Conservation (phyloP, 306 rosid genomes). For the Glycine tomentella region DNA sequence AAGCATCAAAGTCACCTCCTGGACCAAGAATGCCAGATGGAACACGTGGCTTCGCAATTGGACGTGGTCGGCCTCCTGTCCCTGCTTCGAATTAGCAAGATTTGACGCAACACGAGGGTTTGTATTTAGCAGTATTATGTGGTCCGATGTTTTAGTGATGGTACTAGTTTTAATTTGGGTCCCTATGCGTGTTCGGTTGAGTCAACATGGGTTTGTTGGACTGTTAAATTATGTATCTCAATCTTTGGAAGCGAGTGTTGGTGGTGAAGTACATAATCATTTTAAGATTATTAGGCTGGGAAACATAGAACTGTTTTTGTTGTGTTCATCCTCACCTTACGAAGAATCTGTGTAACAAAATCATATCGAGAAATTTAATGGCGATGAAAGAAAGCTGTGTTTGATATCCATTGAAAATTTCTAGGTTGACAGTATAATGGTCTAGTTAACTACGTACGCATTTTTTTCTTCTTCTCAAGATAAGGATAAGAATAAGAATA, state of each 20-base stretch:
- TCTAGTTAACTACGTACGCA: no score
- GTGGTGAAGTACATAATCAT: slow-evolving; percentile 38
- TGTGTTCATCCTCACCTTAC: slow-evolving; percentile 39
- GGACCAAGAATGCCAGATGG: slow-evolving; percentile 99
- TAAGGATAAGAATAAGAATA: not conserved
- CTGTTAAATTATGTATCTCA: slow-evolving; percentile 28
- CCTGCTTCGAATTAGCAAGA: slow-evolving; percentile 57
- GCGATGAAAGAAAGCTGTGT: slow-evolving; percentile 35
- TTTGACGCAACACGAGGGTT: not conserved
- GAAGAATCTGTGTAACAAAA: slow-evolving; percentile 43
- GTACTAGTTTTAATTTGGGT: slow-evolving; percentile 40
- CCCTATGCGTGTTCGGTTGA: slow-evolving; percentile 20
- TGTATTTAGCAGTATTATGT: slow-evolving; percentile 41
- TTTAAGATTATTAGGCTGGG: slow-evolving; percentile 32
- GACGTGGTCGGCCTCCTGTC: slow-evolving; percentile 81
- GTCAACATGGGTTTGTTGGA: slow-evolving; percentile 35
- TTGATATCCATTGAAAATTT: slow-evolving; percentile 4
- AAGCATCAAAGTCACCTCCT: slow-evolving; percentile 88
- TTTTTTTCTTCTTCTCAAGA: no score
- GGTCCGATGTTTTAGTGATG: slow-evolving; percentile 4
- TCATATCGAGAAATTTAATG: slow-evolving; percentile 12
- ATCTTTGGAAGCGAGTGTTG: slow-evolving; percentile 31
- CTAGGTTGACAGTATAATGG: slow-evolving; percentile 22
- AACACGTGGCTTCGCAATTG: slow-evolving; percentile 89
- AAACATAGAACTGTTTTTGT: slow-evolving; percentile 19